Conservation (phyloP, 768 basidiomycete genomes). For the Neoboletus magnificus region DNA sequence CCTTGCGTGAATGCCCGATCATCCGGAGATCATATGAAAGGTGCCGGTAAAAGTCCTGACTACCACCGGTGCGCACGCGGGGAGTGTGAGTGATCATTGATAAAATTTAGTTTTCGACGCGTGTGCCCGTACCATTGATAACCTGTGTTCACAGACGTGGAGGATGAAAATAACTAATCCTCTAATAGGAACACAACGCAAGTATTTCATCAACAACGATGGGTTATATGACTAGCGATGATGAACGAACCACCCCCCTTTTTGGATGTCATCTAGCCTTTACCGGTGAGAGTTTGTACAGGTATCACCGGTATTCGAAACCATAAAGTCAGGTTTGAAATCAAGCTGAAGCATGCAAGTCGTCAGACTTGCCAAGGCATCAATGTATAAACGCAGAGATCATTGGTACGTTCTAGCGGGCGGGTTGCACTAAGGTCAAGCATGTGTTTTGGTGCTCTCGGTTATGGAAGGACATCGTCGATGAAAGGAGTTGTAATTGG, state of each 20-base stretch:
- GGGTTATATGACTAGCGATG: not conserved
- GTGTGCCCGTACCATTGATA: not conserved
- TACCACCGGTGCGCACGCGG: not conserved
- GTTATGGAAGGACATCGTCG: not conserved
- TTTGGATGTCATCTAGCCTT: not conserved
- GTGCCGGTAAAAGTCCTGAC: not conserved
- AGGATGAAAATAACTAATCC: not conserved
- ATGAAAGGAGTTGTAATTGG: not conserved
- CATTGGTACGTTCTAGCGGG: not conserved
- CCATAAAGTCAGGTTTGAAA: not conserved
- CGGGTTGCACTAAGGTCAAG: not conserved
- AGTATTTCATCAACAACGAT: not conserved
- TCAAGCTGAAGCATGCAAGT: not conserved
- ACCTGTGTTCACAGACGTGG: not conserved
- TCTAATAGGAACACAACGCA: not conserved
- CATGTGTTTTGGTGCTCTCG: not conserved
- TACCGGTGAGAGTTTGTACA: too few species aligned
- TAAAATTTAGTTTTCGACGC: not conserved
- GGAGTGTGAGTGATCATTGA: not conserved
- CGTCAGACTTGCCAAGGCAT: not conserved
- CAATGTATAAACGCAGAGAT: not conserved
- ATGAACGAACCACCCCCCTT: not conserved
- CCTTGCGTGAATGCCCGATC: not conserved
- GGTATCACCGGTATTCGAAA: not conserved
- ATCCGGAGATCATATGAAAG: constrained; percentile 2